Evolutionary conservation across 2,329 filamentous ascomycete genomes (phyloP), one percentile per base, ranked within the genome.

Genomic region (Pseudocercospora fijiensis): DNA sequence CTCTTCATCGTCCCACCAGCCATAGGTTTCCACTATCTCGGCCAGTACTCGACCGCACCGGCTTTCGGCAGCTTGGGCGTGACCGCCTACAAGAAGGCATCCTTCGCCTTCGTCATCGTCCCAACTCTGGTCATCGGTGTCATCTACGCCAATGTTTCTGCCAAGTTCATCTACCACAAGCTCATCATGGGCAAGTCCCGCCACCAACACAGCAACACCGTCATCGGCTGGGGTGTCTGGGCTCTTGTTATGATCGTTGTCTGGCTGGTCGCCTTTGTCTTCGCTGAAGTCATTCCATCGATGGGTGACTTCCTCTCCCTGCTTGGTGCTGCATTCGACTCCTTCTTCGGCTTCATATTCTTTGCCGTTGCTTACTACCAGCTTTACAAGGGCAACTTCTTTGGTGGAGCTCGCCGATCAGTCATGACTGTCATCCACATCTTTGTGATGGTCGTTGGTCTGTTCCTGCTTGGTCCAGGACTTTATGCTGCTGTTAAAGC

Each of bases 71-170:
- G 74, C 65, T 72, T 83, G 0, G 80, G 80, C 2, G 71, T 78
- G 1, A 73, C 74, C 1, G 71, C 71, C 0, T 83, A 82, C 72
- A 82, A 81, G 68, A 83, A 83, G 65, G 79, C 75, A 0, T 81
- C 78, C 0, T 83, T 83, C 65, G 79, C 80, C 1, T 82, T 83
- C 64, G 81, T 83, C 56, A 83, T 83, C 61, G 81, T 82, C 0
- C 81, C 81, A 0, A 83, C 81, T 0, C 71, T 82, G 1, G 75
- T 83, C 28, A 82, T 82, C 63, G 81, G 80, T 22, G 79, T 81
- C 30, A 82, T 83, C 64, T 83, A 82, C 69, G 79, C 81, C 61
- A 82, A 82, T 66, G 84, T 90, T 4, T 86, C 86, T 1, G 80
- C 78, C 24, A 83, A 82, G 51, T 81, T 82, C 72, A 69, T 82